A percentile compares a stretch with the other conserved stretches of the same genome.
Conservation (phyloP, 441 rosid genomes). For the Rhodomyrtus psidioides region DNA sequence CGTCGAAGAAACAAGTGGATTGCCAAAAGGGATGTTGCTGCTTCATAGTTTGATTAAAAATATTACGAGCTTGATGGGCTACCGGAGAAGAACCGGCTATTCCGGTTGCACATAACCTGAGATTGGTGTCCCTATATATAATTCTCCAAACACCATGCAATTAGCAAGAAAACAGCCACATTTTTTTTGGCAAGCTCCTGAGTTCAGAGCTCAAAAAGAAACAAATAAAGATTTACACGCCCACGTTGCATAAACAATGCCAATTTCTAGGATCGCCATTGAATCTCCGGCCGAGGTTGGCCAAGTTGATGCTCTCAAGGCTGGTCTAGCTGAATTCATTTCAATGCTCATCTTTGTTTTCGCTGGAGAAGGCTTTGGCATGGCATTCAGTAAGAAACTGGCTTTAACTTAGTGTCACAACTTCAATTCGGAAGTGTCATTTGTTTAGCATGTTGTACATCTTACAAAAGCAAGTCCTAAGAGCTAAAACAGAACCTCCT, state of each 20-base stretch:
- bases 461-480: background rate
- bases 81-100: conserved; percentile 13
- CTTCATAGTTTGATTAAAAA: background rate
- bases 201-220: background rate
- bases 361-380: conserved; percentile 46
- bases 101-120: conserved; percentile 3
- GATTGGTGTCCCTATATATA: conserved; percentile 21
- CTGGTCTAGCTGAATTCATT: conserved; percentile 39
- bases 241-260: conserved; percentile 7
- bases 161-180: background rate
- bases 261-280: conserved; percentile 19
- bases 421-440: background rate
- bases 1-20: conserved; percentile 16
- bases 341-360: conserved; percentile 40
- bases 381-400: conserved; percentile 34
- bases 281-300: conserved; percentile 23
- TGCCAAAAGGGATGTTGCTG: background rate
- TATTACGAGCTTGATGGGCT: background rate
- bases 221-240: background rate
- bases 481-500: background rate
- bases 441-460: background rate
- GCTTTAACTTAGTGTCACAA: background rate
- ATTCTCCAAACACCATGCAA: background rate
- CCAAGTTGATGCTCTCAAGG: conserved; percentile 27
- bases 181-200: background rate